Conservation (phyloP, 108 stramenopile species). For the Skeletonema costatum region DNA sequence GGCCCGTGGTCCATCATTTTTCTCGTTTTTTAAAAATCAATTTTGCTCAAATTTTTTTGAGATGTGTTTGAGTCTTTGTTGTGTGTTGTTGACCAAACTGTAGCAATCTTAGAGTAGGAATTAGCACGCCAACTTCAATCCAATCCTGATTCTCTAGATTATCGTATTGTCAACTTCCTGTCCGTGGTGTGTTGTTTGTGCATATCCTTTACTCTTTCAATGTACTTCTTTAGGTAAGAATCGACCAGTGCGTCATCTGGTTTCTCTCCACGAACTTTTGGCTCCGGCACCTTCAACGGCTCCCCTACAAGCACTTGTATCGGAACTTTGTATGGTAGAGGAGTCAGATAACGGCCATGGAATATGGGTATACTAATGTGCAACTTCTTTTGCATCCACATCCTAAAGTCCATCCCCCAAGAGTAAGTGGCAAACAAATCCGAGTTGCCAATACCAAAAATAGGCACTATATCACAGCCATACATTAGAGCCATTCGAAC, state of each 20-base stretch:
- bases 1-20: too few species aligned
- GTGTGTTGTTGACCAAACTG: too few species aligned
- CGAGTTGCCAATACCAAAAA: constrained; percentile 44
- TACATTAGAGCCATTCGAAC: constrained; percentile 40
- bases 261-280: constrained; percentile 29
- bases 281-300: constrained; percentile 42
- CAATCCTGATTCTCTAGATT: too few species aligned
- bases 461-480: constrained; percentile 42
- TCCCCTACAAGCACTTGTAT: constrained; percentile 53
- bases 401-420: constrained; percentile 11
- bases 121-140: too few species aligned
- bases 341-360: constrained; percentile 48
- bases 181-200: constrained; percentile 40
- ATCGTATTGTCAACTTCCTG: constrained; percentile 6
- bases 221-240: constrained; percentile 54
- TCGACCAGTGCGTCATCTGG: constrained; percentile 55
- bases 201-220: constrained; percentile 49
- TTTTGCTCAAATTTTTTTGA: too few species aligned
- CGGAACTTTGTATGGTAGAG: constrained; percentile 41
- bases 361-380: constrained; percentile 54
- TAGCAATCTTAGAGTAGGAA: too few species aligned
- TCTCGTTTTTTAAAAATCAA: too few species aligned
- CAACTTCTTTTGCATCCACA: constrained; percentile 60
- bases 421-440: constrained; percentile 54
- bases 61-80: too few species aligned